Conservation (phyloP, 768 basidiomycete genomes). For the Leccinum aurantiacum region DNA sequence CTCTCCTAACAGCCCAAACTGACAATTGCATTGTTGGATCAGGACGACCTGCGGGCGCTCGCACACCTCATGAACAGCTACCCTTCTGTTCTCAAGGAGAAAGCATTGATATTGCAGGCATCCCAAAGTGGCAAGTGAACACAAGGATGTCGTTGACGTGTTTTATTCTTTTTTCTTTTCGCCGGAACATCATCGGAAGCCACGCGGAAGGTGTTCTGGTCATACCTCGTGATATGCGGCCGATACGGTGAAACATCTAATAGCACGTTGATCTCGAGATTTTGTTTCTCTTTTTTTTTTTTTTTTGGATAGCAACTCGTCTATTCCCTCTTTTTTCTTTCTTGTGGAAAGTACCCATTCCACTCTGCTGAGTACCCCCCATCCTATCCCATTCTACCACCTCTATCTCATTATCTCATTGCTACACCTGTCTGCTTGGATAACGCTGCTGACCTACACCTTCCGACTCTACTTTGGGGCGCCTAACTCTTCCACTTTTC, state of each 20-base stretch:
- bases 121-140: conserved; percentile 29
- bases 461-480: conserved; percentile 1
- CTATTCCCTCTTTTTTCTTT: conserved; percentile 5
- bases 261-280: not conserved
- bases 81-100: conserved; percentile 78
- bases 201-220: not conserved
- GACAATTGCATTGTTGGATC: conserved; percentile 79
- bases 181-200: conserved; percentile 1
- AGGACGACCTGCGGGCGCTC: conserved; percentile 80
- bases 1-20: conserved; percentile 62
- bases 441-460: conserved; percentile 3
- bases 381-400: not conserved
- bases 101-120: conserved; percentile 42
- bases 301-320: conserved; percentile 12
- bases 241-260: not conserved
- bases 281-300: not conserved
- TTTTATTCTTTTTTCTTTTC: not conserved
- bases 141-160: not conserved
- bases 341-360: conserved; percentile 13
- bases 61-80: conserved; percentile 89
- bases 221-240: not conserved
- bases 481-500: not conserved
- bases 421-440: conserved; percentile 8
- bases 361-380: conserved; percentile 2
- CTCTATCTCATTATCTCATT: conserved; percentile 4